These are phyloP conservation scores for Handroanthus guayacan DNA, from an alignment of 257 asterid species.

Conservation along the genomic window DNA sequence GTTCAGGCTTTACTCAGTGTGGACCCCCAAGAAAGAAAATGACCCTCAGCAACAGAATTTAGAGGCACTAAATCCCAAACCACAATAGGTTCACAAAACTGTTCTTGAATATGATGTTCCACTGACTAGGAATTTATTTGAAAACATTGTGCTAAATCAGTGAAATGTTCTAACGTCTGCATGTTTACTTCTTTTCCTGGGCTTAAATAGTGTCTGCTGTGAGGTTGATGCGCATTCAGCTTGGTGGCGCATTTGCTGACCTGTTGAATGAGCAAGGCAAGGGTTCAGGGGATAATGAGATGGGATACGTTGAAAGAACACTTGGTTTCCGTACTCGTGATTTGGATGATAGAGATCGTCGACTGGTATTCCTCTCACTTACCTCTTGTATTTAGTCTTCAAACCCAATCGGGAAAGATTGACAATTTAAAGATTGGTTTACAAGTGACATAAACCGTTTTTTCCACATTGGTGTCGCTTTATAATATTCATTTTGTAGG, in stretches of 20 bases:
- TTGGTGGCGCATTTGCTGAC: slow-evolving; percentile 96
- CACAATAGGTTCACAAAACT: not conserved
- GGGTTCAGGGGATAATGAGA: slow-evolving; percentile 91
- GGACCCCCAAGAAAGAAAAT: not conserved
- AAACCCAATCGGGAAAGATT: slow-evolving; percentile 1
- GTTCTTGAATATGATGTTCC: not conserved
- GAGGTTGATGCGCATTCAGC: slow-evolving; percentile 90
- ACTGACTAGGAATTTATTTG: not conserved
- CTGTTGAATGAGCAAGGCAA: slow-evolving; percentile 92
- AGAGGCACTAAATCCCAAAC: not conserved
- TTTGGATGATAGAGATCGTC: slow-evolving; percentile 87
- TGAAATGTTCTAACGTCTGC: not conserved
- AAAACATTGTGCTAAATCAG: not conserved
- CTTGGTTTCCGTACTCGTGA: slow-evolving; percentile 87
- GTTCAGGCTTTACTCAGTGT: not conserved
- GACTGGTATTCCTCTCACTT: slow-evolving; percentile 63
- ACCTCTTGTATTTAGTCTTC: slow-evolving; percentile 27
- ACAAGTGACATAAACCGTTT: not conserved
- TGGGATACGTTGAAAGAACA: slow-evolving; percentile 94
- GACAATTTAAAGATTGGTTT: slow-evolving; percentile 20
- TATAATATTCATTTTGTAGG: slow-evolving; percentile 50
- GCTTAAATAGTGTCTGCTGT: slow-evolving; percentile 76
- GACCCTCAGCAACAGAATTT: not conserved
- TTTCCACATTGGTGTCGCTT: not conserved
- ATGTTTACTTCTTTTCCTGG: slow-evolving; percentile 8